Evolutionary conservation across 306 rosid genomes (phyloP), one percentile per base, ranked within the genome.

Genomic region (Prunus mira): DNA sequence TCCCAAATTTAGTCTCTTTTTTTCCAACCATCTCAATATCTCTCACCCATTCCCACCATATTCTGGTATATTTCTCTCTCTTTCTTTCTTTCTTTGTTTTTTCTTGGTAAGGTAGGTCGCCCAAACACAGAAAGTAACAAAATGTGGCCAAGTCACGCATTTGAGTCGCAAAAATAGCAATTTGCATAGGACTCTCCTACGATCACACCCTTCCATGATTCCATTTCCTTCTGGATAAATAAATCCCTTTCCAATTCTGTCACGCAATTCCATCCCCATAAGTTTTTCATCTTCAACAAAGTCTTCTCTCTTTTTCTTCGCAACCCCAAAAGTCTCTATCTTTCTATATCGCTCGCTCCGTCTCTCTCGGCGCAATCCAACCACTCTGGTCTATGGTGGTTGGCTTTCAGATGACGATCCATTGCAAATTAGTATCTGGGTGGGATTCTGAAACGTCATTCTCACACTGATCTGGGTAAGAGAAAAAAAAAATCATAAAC

Each of bases 391-490:
- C 20, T 61, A 27, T 72, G 80, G 68, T 17, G 62, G 76, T 32
- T 65, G 55, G 20, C 34, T 74, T 80, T 80, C 84, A 62, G 79
- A 81, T 80, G 60, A 27, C 60, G 83, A 70, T 72, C 56, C 34
- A 28, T 47, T 43, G 27, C 11, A 17, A 5, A 41, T 28, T 63
- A 6, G 67, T 24, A 69, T 22, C 75, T 12, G 75, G 79, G 67
- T 84, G 64, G 20, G 70, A 81, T 46, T 55, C 77, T 70, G 38
- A 43, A 71, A 72, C 57, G 83, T 62, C 73, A 27, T 15, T 73
- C 19, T 58, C 41, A 68, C 58, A 57, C 74, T 64, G 71, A 64
- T 12, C 61, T 72, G 82, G 61, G 51, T 17, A 34, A 24, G 73
- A 17, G 64, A 69, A 14, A 69, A 5, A 4, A 15, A 7, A 24